Percentiles rank a stretch among this genome's conserved stretches.
Conservation (phyloP, 2,329 filamentous ascomycete species). For the Xylaria sp. region DNA sequence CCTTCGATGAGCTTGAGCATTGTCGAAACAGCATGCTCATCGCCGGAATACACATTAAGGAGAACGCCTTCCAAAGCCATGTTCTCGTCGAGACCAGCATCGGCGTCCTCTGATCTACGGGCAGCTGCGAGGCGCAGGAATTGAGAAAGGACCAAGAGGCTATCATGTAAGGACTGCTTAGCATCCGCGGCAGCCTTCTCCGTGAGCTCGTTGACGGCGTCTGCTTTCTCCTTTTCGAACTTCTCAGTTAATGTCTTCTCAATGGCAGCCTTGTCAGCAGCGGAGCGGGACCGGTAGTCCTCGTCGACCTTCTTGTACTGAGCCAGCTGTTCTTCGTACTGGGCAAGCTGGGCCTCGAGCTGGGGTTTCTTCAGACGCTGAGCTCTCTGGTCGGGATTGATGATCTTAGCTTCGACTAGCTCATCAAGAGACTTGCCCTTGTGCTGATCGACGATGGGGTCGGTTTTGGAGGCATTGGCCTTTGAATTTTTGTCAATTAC, state of each 20-base stretch:
- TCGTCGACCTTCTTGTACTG: conserved; percentile 81
- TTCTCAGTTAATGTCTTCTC: conserved; percentile 67
- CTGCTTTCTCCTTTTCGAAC: conserved; percentile 65
- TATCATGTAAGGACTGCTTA: conserved; percentile 68
- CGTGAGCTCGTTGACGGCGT: conserved; percentile 64
- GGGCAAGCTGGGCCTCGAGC: conserved; percentile 73
- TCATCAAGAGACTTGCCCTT: conserved; percentile 77
- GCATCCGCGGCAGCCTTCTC: conserved; percentile 65
- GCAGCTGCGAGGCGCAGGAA: conserved; percentile 84
- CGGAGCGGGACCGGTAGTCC: conserved; percentile 72
- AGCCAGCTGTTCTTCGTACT: conserved; percentile 77
- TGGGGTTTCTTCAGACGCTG: conserved; percentile 81
- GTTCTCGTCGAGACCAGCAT: conserved; percentile 75
- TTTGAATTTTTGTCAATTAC: conserved; percentile 50
- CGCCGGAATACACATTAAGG: conserved; percentile 81
- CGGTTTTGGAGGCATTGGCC: conserved; percentile 78
- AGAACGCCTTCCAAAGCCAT: conserved; percentile 84
- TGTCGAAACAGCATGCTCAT: conserved; percentile 76
- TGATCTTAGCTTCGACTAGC: conserved; percentile 75
- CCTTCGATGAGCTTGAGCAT: conserved; percentile 83
- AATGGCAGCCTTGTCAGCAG: conserved; percentile 67
- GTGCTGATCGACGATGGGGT: conserved; percentile 75
- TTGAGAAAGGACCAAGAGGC: conserved; percentile 77
- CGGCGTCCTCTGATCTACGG: conserved; percentile 75
- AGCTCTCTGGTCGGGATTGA: conserved; percentile 83